Conservation (phyloP, 805 yeast species). For the Nakazawaea holstii region DNA sequence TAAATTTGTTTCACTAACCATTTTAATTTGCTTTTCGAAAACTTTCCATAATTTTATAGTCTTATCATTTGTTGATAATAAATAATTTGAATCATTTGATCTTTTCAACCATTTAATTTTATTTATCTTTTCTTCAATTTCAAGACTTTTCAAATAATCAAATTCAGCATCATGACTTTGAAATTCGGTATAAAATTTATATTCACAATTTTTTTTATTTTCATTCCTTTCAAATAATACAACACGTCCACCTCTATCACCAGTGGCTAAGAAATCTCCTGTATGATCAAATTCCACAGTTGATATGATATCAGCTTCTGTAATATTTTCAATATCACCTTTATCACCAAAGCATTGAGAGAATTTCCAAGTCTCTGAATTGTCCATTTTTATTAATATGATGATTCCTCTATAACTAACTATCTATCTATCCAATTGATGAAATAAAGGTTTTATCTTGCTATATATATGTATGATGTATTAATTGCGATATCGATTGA, state of each 20-base stretch:
- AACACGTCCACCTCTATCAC: slow-evolving; percentile 97
- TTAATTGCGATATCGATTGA: too few relatives aligned
- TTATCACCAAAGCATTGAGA: slow-evolving; percentile 99
- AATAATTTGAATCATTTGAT: slow-evolving; percentile 82
- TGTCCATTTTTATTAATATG: background rate
- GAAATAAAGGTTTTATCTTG: background rate
- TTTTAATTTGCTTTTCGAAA: slow-evolving; percentile 83
- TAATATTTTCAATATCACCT: slow-evolving; percentile 91
- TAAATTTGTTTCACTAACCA: slow-evolving; percentile 88
- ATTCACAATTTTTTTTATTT: slow-evolving; percentile 77
- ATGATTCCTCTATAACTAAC: background rate
- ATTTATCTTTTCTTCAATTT: slow-evolving; percentile 96
- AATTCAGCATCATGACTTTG: slow-evolving; percentile 98
- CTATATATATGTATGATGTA: too few relatives aligned
- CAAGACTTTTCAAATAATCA: slow-evolving; percentile 91
- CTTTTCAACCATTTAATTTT: slow-evolving; percentile 95
- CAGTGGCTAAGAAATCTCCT: slow-evolving; percentile 95
- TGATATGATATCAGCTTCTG: slow-evolving; percentile 95
- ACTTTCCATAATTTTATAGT: slow-evolving; percentile 98
- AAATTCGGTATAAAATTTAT: slow-evolving; percentile 92
- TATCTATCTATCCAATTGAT: background rate
- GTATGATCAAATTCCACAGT: slow-evolving; percentile 95
- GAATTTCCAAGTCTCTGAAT: slow-evolving; percentile 66
- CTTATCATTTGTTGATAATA: slow-evolving; percentile 91
- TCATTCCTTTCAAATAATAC: slow-evolving; percentile 90